These are phyloP conservation scores for Calonectria naviculata DNA, from an alignment of 2,329 filamentous ascomycete genomes.

Conservation along the genomic window DNA sequence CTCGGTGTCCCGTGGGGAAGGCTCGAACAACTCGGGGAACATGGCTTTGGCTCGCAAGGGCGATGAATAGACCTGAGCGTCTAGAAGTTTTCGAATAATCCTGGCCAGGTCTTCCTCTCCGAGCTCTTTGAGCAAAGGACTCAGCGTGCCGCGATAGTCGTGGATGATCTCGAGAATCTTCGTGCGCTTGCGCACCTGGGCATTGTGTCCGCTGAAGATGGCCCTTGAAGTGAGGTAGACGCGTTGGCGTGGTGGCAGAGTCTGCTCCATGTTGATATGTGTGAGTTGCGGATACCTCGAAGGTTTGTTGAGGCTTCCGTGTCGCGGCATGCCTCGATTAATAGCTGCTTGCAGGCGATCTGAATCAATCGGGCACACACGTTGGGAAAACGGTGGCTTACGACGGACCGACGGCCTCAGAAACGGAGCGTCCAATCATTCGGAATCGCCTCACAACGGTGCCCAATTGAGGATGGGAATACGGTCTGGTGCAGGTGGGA, in stretches of 20 bases:
- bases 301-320: too few relatives aligned
- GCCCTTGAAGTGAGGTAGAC: neutral
- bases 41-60: neutral
- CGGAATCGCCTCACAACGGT: neutral
- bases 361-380: neutral
- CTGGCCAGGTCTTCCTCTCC: neutral
- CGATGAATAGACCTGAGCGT: neutral
- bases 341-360: neutral
- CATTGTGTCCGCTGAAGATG: constrained; percentile 5
- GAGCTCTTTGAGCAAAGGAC: neutral
- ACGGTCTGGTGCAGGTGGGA: neutral
- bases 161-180: neutral
- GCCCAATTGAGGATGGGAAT: neutral
- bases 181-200: neutral
- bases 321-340: neutral
- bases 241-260: neutral
- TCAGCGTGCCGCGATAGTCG: neutral
- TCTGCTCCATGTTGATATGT: neutral
- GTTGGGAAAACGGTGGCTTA: neutral
- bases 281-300: neutral
- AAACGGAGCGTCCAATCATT: neutral
- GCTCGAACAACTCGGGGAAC: neutral
- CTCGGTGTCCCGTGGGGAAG: neutral
- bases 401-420: neutral
- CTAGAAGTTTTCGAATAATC: neutral